These are phyloP conservation scores for Aspergillus piperis DNA, from an alignment of 2,329 filamentous ascomycete genomes.

Conservation along the genomic window DNA sequence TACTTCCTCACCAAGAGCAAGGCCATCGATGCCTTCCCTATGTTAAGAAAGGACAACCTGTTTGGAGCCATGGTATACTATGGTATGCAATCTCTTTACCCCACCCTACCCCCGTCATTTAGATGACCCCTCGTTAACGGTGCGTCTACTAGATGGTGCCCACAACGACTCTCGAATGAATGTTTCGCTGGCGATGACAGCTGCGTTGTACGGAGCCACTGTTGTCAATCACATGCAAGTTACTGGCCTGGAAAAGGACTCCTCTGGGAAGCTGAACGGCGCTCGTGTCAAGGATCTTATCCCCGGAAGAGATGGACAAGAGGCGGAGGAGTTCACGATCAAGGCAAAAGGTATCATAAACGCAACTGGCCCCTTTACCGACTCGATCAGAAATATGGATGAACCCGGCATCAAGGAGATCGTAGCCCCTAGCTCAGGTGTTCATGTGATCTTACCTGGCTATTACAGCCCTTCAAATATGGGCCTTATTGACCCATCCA, in stretches of 20 bases:
- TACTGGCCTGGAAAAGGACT: constrained; percentile 73
- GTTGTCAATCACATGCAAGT: constrained; percentile 84
- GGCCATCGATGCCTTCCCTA: constrained; percentile 82
- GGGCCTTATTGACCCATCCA: constrained; percentile 83
- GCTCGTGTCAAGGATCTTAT: constrained; percentile 73
- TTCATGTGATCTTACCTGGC: constrained; percentile 82
- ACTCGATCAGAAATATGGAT: constrained; percentile 83
- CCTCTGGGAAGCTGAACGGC: constrained; percentile 70
- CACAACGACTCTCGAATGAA: constrained; percentile 95
- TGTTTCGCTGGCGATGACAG: constrained; percentile 82
- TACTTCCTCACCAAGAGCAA: constrained; percentile 87
- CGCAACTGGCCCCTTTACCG: constrained; percentile 84
- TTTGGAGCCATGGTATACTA: constrained; percentile 87
- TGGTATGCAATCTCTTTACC: constrained; percentile 45
- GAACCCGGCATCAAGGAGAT: constrained; percentile 72
- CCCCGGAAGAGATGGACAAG: constrained; percentile 64
- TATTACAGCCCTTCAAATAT: constrained; percentile 85
- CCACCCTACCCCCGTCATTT: neutral
- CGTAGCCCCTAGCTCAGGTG: constrained; percentile 80
- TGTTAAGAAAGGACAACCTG: constrained; percentile 77
- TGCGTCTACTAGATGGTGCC: constrained; percentile 64
- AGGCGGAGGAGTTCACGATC: constrained; percentile 66
- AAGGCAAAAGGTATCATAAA: constrained; percentile 82
- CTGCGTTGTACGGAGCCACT: constrained; percentile 81
- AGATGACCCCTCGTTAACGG: constrained; percentile 16